Conservation (phyloP, 2,329 filamentous ascomycete species). For the Fusarium buharicum region DNA sequence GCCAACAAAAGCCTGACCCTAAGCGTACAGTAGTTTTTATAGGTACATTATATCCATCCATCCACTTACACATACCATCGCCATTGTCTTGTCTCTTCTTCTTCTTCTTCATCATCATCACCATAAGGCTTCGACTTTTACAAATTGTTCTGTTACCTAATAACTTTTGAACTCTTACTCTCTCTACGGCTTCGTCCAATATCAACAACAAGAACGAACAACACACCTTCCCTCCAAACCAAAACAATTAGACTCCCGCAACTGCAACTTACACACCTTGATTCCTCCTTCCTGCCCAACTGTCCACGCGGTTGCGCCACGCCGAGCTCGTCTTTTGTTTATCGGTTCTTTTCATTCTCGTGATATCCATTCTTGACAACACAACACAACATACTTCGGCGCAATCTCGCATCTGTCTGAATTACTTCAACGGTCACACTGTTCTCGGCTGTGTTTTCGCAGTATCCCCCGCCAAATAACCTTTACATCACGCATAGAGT, state of each 20-base stretch:
- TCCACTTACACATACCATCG: slow-evolving; percentile 20
- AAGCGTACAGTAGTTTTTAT: not conserved
- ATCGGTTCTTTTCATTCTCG: not conserved
- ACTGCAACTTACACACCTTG: not conserved
- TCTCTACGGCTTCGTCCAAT: not conserved
- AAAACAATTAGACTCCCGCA: not conserved
- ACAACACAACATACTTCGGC: not conserved
- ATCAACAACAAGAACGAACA: too few species aligned
- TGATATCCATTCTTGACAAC: slow-evolving; percentile 2
- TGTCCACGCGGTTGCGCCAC: not conserved
- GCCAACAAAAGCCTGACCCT: slow-evolving; percentile 8
- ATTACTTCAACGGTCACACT: not conserved
- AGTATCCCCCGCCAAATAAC: too few species aligned
- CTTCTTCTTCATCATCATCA: not conserved
- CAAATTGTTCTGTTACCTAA: not conserved
- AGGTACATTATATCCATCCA: slow-evolving; percentile 18
- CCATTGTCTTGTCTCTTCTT: slow-evolving; percentile 6
- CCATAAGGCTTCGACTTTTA: not conserved
- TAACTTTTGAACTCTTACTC: not conserved
- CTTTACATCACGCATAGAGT: too few species aligned
- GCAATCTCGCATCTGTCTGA: not conserved
- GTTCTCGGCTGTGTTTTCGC: too few species aligned
- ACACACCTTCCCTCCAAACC: not conserved
- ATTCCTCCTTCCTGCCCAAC: not conserved
- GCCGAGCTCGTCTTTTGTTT: not conserved